These are phyloP conservation scores for Closterium sp. DNA, from an alignment of 139 green algal genomes.

Conservation along the genomic window DNA sequence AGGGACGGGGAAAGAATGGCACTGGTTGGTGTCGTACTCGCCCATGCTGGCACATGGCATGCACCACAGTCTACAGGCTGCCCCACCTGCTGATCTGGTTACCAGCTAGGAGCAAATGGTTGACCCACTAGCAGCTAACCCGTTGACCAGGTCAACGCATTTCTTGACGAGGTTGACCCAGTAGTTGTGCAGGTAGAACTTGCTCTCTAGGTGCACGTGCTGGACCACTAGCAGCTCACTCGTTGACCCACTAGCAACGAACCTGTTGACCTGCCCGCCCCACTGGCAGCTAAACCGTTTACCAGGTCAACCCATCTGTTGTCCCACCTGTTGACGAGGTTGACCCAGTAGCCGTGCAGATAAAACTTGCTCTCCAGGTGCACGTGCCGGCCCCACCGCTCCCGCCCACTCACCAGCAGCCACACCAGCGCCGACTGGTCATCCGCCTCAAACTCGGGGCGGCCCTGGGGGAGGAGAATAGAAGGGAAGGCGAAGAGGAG, in stretches of 20 bases:
- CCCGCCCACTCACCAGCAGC: neutral
- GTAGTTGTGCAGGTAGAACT: constrained; percentile 29
- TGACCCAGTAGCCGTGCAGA: constrained; percentile 40
- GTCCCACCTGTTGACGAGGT: constrained; percentile 19
- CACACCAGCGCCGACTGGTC: constrained; percentile 41
- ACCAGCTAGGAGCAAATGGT: no score
- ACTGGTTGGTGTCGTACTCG: no score
- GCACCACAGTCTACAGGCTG: no score
- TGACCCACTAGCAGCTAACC: no score
- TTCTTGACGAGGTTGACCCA: constrained; percentile 13
- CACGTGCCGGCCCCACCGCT: constrained; percentile 2
- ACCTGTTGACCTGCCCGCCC: no score
- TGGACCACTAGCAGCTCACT: no score
- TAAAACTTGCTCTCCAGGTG: constrained; percentile 24
- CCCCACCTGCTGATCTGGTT: no score
- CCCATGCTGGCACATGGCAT: no score
- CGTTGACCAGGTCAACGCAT: neutral
- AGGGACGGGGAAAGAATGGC: no score
- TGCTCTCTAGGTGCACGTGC: constrained; percentile 18
- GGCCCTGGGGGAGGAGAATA: neutral
- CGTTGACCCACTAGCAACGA: no score
- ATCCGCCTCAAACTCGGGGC: constrained; percentile 32
- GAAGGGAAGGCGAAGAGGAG: neutral
- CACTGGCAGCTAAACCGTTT: no score
- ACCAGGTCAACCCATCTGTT: neutral